These are phyloP conservation scores for Liquidambar formosana DNA, from an alignment of 164 flowering plant species.

Conservation along the genomic window DNA sequence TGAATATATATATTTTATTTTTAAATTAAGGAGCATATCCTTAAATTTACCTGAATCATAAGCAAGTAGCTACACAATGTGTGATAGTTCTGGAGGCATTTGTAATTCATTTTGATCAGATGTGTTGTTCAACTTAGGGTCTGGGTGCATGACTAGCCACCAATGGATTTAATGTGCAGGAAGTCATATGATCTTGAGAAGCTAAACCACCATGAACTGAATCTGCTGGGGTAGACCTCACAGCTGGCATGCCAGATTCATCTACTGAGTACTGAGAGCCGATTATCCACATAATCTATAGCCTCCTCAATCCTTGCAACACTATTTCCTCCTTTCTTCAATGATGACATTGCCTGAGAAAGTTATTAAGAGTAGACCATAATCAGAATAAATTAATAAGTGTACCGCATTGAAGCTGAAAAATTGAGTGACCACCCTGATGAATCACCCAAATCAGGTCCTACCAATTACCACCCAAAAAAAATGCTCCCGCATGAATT, in stretches of 20 bases:
- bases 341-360: conserved; percentile 45
- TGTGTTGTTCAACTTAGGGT: conserved; percentile 16
- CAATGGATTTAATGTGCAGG: conserved; percentile 21
- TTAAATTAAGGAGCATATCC: background rate
- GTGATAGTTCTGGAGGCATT: conserved; percentile 51
- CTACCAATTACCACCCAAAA: background rate
- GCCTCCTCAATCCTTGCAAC: conserved; percentile 47
- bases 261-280: conserved; percentile 19
- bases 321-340: conserved; percentile 41
- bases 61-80: conserved; percentile 63
- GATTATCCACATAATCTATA: conserved; percentile 40
- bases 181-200: conserved; percentile 24
- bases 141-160: conserved; percentile 21
- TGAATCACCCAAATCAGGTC: background rate
- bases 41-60: conserved; percentile 60
- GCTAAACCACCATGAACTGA: conserved; percentile 17
- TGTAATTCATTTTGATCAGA: conserved; percentile 23
- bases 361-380: background rate
- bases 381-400: background rate
- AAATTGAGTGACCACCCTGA: too few relatives aligned
- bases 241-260: conserved; percentile 31
- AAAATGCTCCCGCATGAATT: background rate
- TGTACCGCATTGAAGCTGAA: too few relatives aligned
- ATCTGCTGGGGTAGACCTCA: conserved; percentile 24
- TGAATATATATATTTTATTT: background rate